Percentiles rank a stretch among this genome's conserved stretches.
Evolutionary conservation across 1,139 yeast species (phyloP).

Genomic region (Meyerozyma smithsonii): DNA sequence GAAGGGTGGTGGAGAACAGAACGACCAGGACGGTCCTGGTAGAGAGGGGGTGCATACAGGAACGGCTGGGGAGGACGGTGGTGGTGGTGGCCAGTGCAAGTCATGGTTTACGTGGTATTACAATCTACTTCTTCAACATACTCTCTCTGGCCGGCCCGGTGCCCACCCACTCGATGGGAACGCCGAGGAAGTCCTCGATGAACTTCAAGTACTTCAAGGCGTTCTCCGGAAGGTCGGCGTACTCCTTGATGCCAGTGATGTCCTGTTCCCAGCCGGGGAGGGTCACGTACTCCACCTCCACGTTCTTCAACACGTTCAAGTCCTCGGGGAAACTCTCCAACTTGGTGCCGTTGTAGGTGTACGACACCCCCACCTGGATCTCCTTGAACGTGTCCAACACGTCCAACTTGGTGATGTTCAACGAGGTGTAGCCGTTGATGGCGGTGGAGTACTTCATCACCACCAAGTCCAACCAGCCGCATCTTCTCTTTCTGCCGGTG

Average conservation of each 20-base stretch:
- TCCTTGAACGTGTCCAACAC: slow-evolving; percentile 87
- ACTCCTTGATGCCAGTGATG: slow-evolving; percentile 66
- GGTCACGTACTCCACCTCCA: slow-evolving; percentile 84
- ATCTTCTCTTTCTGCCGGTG: slow-evolving; percentile 98
- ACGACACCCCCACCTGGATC: slow-evolving; percentile 80
- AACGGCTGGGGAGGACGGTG: no score
- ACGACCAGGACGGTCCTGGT: no score
- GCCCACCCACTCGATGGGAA: slow-evolving; percentile 95
- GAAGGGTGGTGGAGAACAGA: no score
- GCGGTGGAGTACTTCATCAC: slow-evolving; percentile 85
- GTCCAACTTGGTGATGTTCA: slow-evolving; percentile 93
- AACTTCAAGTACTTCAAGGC: slow-evolving; percentile 79
- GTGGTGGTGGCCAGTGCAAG: slow-evolving; percentile 74
- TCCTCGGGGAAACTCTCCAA: slow-evolving; percentile 90
- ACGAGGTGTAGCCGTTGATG: slow-evolving; percentile 91
- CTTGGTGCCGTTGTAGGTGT: slow-evolving; percentile 70
- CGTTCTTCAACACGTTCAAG: slow-evolving; percentile 71
- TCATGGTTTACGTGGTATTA: slow-evolving; percentile 20
- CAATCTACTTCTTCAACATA: slow-evolving; percentile 52
- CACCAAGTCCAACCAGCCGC: slow-evolving; percentile 98
- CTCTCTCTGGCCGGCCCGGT: slow-evolving; percentile 96
- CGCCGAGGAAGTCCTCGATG: slow-evolving; percentile 78
- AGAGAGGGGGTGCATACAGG: no score
- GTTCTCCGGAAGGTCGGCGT: slow-evolving; percentile 78
- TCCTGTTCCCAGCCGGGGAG: slow-evolving; percentile 93